Base-by-base conservation (phyloP, 2,329 filamentous ascomycete species). In the Sclerotinia borealis region DNA sequence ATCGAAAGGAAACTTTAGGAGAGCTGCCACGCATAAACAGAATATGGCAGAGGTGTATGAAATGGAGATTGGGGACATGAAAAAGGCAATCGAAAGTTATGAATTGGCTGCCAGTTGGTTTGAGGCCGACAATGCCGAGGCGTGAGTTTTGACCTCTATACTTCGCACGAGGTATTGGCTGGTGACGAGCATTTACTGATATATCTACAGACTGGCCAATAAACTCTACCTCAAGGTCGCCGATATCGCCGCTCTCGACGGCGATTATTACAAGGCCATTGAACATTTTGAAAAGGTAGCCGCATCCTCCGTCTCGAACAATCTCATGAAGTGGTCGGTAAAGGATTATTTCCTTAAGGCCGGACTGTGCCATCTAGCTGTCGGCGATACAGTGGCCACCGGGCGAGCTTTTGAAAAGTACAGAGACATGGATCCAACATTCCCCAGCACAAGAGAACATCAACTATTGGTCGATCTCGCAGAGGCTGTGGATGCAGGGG, bases 281-380 rank as follows among this genome's bases (percentile, higher is more conserved):
- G 83, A 88, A 67, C 83, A 88, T 69, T 97, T 90, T 78, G 93
- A 98, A 76, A 87, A 89, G 72, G 91, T 97, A 55, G 90, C 92
- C 48, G 83, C 85, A 63, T 83, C 85, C 49, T 89, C 89, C 41
- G 87, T 96, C 71, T 87, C 87, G 76, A 97, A 96, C 80, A 95
- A 96, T 76, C 81, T 96, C 64, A 93, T 96, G 90, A 90, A 88
- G 75, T 96, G 91, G 85, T 91, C 86, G 54, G 92, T 98, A 68
- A 98, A 97, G 78, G 92, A 97, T 69, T 97, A 97, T 79, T 88
- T 97, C 73, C 83, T 98, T 73, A 96, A 97, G 79, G 91, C 92
- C 0, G 93, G 92, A 37, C 90, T 98, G 74, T 97, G 93, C 79
- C 89, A 96, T 75, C 82, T 98, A 43, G 85, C 85, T 45, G 81